Evolutionary conservation across 345 rosid species (phyloP).

Genomic region (Eucalyptus brandiana): DNA sequence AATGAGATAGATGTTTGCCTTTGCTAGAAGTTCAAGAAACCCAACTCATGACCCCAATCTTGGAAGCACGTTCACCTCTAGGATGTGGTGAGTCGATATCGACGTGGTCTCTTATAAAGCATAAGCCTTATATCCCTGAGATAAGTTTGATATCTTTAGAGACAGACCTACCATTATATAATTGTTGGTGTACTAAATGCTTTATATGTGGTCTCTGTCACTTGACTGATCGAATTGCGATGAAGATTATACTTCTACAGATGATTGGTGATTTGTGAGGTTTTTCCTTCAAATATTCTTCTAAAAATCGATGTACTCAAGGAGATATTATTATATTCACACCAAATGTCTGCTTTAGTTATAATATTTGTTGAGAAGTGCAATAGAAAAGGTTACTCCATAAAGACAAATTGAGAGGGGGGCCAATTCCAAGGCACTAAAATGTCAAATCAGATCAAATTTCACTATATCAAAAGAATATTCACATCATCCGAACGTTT

Average conservation of each 20-base stretch:
- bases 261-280: background rate
- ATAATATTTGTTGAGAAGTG: background rate
- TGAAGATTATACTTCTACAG: background rate
- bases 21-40: background rate
- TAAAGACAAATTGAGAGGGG: background rate
- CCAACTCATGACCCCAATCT: background rate
- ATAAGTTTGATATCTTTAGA: background rate
- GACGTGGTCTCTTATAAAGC: background rate
- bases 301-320: background rate
- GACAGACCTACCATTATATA: background rate
- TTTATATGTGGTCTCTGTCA: background rate
- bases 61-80: background rate
- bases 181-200: accelerated
- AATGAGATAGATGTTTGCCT: background rate
- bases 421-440: background rate
- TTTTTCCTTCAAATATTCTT: background rate
- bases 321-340: background rate
- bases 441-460: background rate
- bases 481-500: background rate
- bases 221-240: background rate
- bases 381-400: background rate
- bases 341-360: background rate
- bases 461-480: background rate
- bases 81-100: background rate
- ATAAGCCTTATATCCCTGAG: accelerated